Evolutionary conservation across 352 stramenopile genomes (phyloP).

Genomic region (Thraustochytrium striatum): DNA sequence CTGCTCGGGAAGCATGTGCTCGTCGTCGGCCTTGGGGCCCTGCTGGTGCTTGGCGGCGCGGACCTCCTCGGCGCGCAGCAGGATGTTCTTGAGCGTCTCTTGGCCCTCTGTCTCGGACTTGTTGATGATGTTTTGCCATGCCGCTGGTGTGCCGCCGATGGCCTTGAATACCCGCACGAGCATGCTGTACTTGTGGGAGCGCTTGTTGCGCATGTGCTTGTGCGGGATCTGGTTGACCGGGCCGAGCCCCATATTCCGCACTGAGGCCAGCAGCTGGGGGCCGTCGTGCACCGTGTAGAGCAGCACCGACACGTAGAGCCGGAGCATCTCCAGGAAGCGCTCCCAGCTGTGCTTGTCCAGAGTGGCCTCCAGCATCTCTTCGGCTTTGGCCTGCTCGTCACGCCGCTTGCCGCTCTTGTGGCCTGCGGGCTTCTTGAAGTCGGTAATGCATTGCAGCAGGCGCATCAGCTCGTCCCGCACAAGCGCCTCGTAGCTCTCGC

Average conservation of each 20-base stretch:
- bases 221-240: not conserved
- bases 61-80: not conserved
- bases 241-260: not conserved
- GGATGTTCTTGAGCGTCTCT: not conserved
- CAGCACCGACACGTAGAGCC: not conserved
- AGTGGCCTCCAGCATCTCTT: not conserved
- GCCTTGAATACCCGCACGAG: not conserved
- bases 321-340: not conserved
- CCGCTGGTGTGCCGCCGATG: not conserved
- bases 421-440: not conserved
- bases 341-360: not conserved
- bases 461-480: not conserved
- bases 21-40: not conserved
- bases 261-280: not conserved
- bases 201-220: not conserved
- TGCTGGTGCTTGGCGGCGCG: too few relatives aligned
- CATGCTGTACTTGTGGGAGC: not conserved
- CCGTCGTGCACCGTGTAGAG: not conserved
- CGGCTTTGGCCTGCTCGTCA: not conserved
- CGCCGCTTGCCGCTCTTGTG: too few relatives aligned
- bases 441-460: not conserved
- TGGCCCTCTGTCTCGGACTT: not conserved
- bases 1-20: not conserved
- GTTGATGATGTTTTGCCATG: not conserved
- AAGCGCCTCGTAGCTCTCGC: not conserved